A percentile compares a stretch with the other conserved stretches of the same genome.
Conservation (phyloP, 345 rosid species). For the Lenwebbia sp. region DNA sequence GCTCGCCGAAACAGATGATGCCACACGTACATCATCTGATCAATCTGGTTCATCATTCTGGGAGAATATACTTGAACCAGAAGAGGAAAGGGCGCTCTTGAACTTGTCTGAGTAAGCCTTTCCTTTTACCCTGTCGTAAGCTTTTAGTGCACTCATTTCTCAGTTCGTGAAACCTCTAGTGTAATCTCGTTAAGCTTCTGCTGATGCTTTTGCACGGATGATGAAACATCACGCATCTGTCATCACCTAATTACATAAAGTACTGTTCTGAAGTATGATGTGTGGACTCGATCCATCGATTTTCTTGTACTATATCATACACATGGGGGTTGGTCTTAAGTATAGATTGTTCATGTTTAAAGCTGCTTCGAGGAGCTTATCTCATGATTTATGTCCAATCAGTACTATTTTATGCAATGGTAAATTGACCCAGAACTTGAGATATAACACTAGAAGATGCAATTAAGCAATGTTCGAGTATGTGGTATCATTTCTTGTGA, state of each 20-base stretch:
- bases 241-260: background rate
- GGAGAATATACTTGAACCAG: slow-evolving; percentile 69
- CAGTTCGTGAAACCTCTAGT: background rate
- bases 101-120: slow-evolving; percentile 39
- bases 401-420: background rate
- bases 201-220: background rate
- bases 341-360: background rate
- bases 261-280: background rate
- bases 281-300: background rate
- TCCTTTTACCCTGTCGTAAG: background rate
- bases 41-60: slow-evolving; percentile 41
- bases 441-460: background rate
- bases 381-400: background rate
- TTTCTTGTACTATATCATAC: background rate
- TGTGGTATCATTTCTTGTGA: background rate
- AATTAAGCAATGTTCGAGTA: background rate
- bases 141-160: background rate
- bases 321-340: background rate
- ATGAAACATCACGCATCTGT: background rate
- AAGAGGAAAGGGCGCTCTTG: slow-evolving; percentile 73
- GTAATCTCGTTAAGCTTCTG: background rate
- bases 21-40: slow-evolving; percentile 17
- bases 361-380: background rate
- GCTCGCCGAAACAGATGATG: slow-evolving; percentile 37
- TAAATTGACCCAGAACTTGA: background rate